Percentiles rank a stretch among this genome's conserved stretches.
phyloP scores from a whole-genome alignment of 2,329 filamentous ascomycete genomes.

The Ophiostoma sp. region DNA sequence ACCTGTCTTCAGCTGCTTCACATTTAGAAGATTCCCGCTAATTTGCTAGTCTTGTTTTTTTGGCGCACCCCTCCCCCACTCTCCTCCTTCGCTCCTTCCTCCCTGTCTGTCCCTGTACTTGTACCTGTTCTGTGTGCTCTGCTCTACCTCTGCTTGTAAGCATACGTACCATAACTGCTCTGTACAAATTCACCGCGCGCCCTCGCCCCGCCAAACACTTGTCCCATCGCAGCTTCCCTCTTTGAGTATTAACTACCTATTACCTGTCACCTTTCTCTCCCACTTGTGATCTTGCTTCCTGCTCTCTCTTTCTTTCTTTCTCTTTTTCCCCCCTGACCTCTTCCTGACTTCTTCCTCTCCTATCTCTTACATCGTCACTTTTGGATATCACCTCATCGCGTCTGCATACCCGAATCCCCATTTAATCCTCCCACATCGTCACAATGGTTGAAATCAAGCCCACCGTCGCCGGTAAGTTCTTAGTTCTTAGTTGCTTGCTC shows the following conservation, averaged over 20 bases:
- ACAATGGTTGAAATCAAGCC: constrained; percentile 10
- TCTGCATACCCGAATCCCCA: constrained; percentile 9
- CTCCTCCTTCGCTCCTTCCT: constrained; percentile 10
- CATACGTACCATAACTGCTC: not conserved
- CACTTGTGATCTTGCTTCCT: not conserved
- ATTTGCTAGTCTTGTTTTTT: constrained; percentile 9
- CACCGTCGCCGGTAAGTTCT: constrained; percentile 1
- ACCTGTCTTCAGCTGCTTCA: constrained; percentile 11
- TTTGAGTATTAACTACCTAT: constrained; percentile 5
- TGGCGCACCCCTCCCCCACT: constrained; percentile 8
- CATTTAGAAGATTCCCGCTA: constrained; percentile 1
- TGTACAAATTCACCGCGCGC: constrained; percentile 8
- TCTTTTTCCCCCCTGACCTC: not conserved
- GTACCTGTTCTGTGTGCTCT: not conserved
- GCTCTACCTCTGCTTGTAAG: no score
- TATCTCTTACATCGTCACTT: constrained; percentile 4
- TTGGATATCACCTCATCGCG: constrained; percentile 12
- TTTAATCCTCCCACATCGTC: constrained; percentile 3
- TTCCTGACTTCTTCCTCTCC: not conserved
- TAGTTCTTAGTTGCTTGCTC: not conserved
- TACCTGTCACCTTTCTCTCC: constrained; percentile 11
- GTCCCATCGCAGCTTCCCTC: constrained; percentile 16
- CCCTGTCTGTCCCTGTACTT: not conserved
- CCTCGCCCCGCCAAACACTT: constrained; percentile 10
- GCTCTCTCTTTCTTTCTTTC: not conserved